Conservation (phyloP, 441 rosid genomes). For the Rhodomyrtus psidioides region DNA sequence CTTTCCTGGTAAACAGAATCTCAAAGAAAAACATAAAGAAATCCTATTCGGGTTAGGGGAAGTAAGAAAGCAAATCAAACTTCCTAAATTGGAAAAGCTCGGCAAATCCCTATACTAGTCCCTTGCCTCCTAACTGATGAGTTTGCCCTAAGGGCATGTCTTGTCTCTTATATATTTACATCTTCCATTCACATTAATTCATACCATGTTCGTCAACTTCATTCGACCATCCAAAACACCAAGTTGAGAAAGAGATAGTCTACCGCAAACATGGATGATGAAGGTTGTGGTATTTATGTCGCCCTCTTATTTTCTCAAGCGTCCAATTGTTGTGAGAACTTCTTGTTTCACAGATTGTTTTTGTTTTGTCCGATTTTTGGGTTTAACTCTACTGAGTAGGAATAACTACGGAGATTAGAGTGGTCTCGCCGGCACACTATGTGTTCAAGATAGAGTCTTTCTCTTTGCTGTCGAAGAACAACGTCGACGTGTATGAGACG, state of each 20-base stretch:
- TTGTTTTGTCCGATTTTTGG: not conserved
- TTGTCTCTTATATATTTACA: too few species aligned
- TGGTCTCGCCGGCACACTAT: not conserved
- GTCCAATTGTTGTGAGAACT: not conserved
- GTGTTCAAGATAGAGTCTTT: not conserved
- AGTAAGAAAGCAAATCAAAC: not conserved
- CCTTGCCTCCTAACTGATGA: not conserved
- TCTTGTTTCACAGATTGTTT: not conserved
- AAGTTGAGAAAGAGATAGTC: not conserved
- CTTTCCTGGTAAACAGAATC: too few species aligned
- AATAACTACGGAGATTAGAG: not conserved
- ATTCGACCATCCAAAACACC: not conserved
- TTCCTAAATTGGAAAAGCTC: not conserved
- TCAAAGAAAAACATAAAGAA: not conserved
- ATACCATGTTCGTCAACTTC: too few species aligned
- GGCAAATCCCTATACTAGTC: not conserved
- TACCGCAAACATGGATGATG: not conserved
- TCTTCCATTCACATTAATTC: too few species aligned
- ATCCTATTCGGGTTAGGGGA: not conserved
- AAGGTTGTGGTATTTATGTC: not conserved
- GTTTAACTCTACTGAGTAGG: not conserved
- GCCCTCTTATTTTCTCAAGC: not conserved
- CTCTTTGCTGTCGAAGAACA: rapidly evolving
- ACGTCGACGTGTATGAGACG: not conserved
- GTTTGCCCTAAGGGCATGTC: too few species aligned